Percentiles rank a stretch among this genome's conserved stretches.
Evolutionary conservation across 2,329 filamentous ascomycete species (phyloP).

Genomic region (Parasarocladium wereldwijsianum): DNA sequence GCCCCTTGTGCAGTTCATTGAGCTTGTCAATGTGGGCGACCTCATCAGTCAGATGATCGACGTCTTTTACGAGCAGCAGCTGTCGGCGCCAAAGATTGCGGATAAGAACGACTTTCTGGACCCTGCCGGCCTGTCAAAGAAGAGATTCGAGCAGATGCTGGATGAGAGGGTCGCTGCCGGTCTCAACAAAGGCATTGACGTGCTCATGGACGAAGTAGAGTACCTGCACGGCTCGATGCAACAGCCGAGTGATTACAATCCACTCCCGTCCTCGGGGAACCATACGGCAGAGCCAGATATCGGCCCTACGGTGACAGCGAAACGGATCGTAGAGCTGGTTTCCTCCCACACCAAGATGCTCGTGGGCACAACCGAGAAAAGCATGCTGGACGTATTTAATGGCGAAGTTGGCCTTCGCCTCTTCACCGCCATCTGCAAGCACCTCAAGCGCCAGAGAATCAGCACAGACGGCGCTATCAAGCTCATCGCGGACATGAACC

Average conservation of each 20-base stretch:
- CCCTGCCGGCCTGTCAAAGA: constrained; percentile 85
- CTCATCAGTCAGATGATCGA: constrained; percentile 98
- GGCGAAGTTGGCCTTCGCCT: constrained; percentile 89
- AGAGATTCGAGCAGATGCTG: constrained; percentile 96
- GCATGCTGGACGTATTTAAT: constrained; percentile 96
- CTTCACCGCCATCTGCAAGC: constrained; percentile 87
- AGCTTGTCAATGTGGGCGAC: constrained; percentile 95
- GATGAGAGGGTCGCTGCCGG: constrained; percentile 93
- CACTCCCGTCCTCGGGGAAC: constrained; percentile 20
- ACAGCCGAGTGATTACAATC: constrained; percentile 79
- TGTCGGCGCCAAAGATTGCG: constrained; percentile 66
- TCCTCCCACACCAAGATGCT: constrained; percentile 86
- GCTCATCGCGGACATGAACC: constrained; percentile 91
- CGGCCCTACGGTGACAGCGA: constrained; percentile 67
- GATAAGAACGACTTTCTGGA: constrained; percentile 93
- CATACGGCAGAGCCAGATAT: constrained; percentile 23
- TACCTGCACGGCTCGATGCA: constrained; percentile 87
- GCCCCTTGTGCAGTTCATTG: constrained; percentile 86
- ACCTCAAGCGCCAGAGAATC: constrained; percentile 89
- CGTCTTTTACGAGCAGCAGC: constrained; percentile 94
- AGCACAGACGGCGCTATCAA: constrained; percentile 80
- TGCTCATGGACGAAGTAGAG: constrained; percentile 96
- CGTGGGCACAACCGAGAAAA: constrained; percentile 89
- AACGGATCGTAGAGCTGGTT: constrained; percentile 70
- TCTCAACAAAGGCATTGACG: constrained; percentile 93